Conservation (phyloP, 2,329 filamentous ascomycete genomes). For the Leptosphaerulina australis region DNA sequence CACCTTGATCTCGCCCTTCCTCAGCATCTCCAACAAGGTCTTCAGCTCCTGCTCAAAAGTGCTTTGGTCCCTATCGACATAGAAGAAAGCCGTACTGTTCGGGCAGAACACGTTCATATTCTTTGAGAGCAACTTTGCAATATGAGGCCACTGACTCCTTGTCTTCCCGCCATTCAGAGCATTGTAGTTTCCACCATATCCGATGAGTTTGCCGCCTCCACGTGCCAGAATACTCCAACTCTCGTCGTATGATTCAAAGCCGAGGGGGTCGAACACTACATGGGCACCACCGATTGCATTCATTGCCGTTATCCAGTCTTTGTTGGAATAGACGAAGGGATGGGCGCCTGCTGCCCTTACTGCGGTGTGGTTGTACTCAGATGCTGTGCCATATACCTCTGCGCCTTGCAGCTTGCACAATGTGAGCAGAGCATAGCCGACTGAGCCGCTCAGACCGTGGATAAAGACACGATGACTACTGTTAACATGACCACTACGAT, state of each 20-base stretch:
- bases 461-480: conserved; percentile 57
- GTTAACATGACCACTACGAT: conserved; percentile 47
- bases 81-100: conserved; percentile 36
- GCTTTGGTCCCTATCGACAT: conserved; percentile 32
- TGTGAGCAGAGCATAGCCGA: conserved; percentile 53
- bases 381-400: conserved; percentile 58
- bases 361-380: conserved; percentile 53
- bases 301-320: conserved; percentile 57
- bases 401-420: conserved; percentile 55
- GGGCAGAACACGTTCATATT: conserved; percentile 34
- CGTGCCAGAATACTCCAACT: conserved; percentile 53
- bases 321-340: conserved; percentile 57
- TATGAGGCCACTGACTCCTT: conserved; percentile 21
- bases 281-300: conserved; percentile 55
- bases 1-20: conserved; percentile 29
- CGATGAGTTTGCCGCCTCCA: conserved; percentile 46
- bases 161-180: conserved; percentile 29
- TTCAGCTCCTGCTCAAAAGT: conserved; percentile 36
- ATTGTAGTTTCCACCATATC: conserved; percentile 36
- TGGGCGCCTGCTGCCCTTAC: conserved; percentile 50
- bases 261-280: conserved; percentile 57
- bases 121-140: conserved; percentile 35
- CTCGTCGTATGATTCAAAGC: conserved; percentile 59
- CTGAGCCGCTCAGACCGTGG: conserved; percentile 59
- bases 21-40: conserved; percentile 25